Base-by-base conservation (phyloP, 495 filamentous ascomycete genomes). In the Penicillium salamii region DNA sequence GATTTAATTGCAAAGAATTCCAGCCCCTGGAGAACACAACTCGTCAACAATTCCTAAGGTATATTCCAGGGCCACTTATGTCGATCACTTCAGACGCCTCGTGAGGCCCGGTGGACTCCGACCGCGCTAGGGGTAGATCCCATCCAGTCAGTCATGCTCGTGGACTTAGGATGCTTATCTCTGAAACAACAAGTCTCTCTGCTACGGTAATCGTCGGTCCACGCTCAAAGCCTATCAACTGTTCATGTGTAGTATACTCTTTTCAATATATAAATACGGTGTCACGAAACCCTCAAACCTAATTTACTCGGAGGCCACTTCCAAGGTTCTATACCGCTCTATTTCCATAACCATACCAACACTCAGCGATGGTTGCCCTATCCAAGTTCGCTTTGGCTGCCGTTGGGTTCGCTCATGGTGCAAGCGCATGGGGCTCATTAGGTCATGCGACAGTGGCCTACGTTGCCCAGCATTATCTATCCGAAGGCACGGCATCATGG, bases 371-470 rank as follows among this genome's bases (percentile, higher is more conserved):
- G 54, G 46, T 41, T 2, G 41, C 32, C 29, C 36, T 57, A 5
- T 46, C 41, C n/a, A 53, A 41, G 35, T 1, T 51, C 29, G 54
- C 49, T 19, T 32, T 63, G 1, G 26, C 61, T 15, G 26, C 46
- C 7, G 38, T 61, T 2, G 54, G 58, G 0, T 26, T 36, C 2
- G 11, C 36, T 7, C 52, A 42, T 7, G 58, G 58, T 5, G 61
- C 49, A 13, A 51, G 51, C 31, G 79, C 78, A 23, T 84, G 81
- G 81, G 81, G 81, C 21, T 54, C 55, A 4, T 53, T 87, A 35
- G 83, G 83, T 44, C 83, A 87, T 51, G 73, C 80, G 45, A 82
- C 83, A 1, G 73, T 84, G 7, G 82, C 76, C 19, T 82, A 81
- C 54, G 64, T 85, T 42, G 82, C 81, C 8, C 64, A 70, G 35